Evolutionary conservation across 148 eudicot species (phyloP).

Genomic region (Camellia sinensis): DNA sequence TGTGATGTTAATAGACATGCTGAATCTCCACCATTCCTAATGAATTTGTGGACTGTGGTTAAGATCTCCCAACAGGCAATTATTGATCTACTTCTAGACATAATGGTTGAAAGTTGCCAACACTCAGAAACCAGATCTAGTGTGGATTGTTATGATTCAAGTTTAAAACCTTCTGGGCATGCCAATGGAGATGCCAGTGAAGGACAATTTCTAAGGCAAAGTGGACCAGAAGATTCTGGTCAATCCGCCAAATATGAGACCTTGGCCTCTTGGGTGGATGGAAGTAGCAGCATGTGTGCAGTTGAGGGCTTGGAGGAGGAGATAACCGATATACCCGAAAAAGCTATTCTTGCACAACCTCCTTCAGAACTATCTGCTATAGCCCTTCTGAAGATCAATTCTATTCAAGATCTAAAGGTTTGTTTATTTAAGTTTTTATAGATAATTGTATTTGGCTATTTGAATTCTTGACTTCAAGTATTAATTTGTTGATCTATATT

Average conservation of each 20-base stretch:
- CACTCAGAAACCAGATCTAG: slow-evolving; percentile 49
- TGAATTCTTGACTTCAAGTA: background rate
- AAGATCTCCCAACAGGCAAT: slow-evolving; percentile 82
- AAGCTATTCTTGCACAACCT: slow-evolving; percentile 42
- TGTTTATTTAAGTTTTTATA: background rate
- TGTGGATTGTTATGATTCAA: slow-evolving; percentile 44
- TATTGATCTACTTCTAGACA: slow-evolving; percentile 77
- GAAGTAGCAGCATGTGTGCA: slow-evolving; percentile 39
- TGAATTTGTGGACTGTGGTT: slow-evolving; percentile 78
- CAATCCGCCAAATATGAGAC: slow-evolving; percentile 43
- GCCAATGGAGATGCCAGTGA: slow-evolving; percentile 39
- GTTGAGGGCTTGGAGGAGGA: slow-evolving; percentile 46
- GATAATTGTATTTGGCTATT: no score
- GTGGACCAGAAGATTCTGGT: slow-evolving; percentile 36
- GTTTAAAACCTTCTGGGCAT: slow-evolving; percentile 41
- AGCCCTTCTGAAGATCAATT: background rate
- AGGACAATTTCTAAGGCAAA: slow-evolving; percentile 34
- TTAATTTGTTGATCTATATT: background rate
- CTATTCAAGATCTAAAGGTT: background rate
- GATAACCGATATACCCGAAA: slow-evolving; percentile 33
- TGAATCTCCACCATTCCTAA: slow-evolving; percentile 68
- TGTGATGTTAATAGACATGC: slow-evolving; percentile 44
- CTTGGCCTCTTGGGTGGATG: slow-evolving; percentile 45
- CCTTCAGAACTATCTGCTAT: slow-evolving; percentile 49
- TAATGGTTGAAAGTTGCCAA: slow-evolving; percentile 91